A percentile compares a stretch with the other conserved stretches of the same genome.
phyloP scores from a whole-genome alignment of 371 early-diverging fungal species.

The Gilbertella persicaria region DNA sequence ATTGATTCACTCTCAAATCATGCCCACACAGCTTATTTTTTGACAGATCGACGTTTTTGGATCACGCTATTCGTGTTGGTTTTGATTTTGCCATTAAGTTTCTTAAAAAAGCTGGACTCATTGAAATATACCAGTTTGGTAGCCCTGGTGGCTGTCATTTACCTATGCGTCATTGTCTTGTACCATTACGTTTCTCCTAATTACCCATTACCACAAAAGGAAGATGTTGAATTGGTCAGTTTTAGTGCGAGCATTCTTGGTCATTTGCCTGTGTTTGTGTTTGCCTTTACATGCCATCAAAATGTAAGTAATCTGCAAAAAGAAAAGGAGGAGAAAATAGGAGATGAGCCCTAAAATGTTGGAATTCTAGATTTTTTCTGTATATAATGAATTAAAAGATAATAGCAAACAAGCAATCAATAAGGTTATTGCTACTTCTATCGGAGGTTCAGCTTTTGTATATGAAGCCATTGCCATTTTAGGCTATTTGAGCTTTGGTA shows the following conservation, averaged over 20 bases:
- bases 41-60: constrained; percentile 81
- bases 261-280: constrained; percentile 97
- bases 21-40: constrained; percentile 12
- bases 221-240: constrained; percentile 45
- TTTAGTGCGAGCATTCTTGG: constrained; percentile 71
- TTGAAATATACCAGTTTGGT: constrained; percentile 93
- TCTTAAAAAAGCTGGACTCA: constrained; percentile 88
- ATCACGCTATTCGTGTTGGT: constrained; percentile 75
- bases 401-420: constrained; percentile 71
- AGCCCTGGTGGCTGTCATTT: constrained; percentile 88
- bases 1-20: constrained; percentile 12
- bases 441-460: constrained; percentile 76
- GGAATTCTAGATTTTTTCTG: constrained; percentile 76
- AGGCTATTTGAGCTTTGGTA: constrained; percentile 97
- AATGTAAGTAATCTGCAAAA: constrained; percentile 25
- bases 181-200: constrained; percentile 67
- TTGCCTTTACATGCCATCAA: constrained; percentile 94
- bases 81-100: constrained; percentile 77
- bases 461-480: constrained; percentile 92
- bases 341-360: neutral
- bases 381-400: constrained; percentile 90
- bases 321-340: constrained; percentile 3
- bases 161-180: constrained; percentile 87
- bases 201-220: constrained; percentile 40
- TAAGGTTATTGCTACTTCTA: constrained; percentile 71